Conservation (phyloP, 345 rosid genomes). For the Durio zibethinus region DNA sequence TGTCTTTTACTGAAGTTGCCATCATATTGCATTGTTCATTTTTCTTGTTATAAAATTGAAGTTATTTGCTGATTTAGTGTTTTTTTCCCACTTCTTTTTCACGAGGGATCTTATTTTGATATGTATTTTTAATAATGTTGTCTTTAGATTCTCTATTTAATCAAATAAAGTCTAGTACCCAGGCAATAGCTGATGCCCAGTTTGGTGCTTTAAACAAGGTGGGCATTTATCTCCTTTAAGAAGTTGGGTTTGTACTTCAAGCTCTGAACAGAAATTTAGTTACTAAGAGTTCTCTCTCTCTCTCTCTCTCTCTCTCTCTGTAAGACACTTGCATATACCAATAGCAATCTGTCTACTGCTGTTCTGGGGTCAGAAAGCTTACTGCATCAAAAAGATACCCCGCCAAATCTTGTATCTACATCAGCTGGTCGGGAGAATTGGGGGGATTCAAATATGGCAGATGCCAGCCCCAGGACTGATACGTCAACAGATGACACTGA, state of each 20-base stretch:
- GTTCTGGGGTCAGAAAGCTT: constrained; percentile 32
- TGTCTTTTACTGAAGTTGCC: background rate
- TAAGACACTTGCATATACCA: constrained; percentile 36
- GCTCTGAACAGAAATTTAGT: constrained; percentile 9
- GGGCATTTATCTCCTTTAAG: constrained; percentile 7
- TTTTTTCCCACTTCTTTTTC: background rate
- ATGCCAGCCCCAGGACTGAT: constrained; percentile 83
- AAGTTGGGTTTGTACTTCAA: background rate
- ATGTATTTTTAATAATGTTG: background rate
- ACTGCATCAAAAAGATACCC: constrained; percentile 34
- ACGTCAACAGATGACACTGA: constrained; percentile 87
- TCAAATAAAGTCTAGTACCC: constrained; percentile 49
- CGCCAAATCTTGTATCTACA: constrained; percentile 28
- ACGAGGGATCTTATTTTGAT: background rate
- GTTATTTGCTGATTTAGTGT: background rate
- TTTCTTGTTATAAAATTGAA: background rate
- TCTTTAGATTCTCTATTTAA: constrained; percentile 48
- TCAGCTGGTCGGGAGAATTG: constrained; percentile 48
- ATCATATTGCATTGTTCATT: background rate
- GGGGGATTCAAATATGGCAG: constrained; percentile 64
- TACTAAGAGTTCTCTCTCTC: constrained; percentile 14
- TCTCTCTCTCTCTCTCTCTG: background rate
- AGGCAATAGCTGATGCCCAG: constrained; percentile 41
- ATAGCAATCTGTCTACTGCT: constrained; percentile 30
- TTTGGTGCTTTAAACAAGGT: constrained; percentile 53